Evolutionary conservation across 164 flowering plant species (phyloP).

Genomic region (Stephania japonica): DNA sequence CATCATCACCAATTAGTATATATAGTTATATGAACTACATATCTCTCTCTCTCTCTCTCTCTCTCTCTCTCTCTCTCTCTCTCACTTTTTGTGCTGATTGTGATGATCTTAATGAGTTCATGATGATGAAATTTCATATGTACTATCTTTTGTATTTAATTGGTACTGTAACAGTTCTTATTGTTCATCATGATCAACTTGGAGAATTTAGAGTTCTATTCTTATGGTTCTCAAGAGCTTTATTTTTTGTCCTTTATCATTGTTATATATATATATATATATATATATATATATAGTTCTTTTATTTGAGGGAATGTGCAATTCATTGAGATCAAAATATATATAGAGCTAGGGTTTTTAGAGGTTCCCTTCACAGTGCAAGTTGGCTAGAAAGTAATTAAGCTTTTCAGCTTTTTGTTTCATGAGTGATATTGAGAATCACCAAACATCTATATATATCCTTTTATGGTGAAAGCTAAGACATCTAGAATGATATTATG

Average conservation of each 20-base stretch:
- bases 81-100: background rate
- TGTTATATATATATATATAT: too few species aligned
- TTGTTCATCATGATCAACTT: background rate
- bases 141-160: too few species aligned
- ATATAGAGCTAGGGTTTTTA: too few species aligned
- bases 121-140: background rate
- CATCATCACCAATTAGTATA: background rate
- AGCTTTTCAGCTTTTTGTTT: background rate
- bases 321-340: background rate
- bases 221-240: background rate
- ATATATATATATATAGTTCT: too few species aligned
- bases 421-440: conserved; percentile 4
- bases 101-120: background rate
- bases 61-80: background rate
- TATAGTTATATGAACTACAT: too few species aligned
- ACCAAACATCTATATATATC: conserved; percentile 6
- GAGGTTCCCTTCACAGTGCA: conserved; percentile 2
- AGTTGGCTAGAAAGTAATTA: conserved; percentile 6
- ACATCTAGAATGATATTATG: conserved; percentile 18
- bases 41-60: background rate
- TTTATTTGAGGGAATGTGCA: conserved; percentile 2
- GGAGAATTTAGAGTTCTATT: conserved; percentile 9
- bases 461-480: conserved; percentile 9
- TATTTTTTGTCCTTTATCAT: conserved; percentile 2
- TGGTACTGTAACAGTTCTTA: background rate